Base-by-base conservation (phyloP, 257 asterid genomes). In the Penstemon davidsonii region DNA sequence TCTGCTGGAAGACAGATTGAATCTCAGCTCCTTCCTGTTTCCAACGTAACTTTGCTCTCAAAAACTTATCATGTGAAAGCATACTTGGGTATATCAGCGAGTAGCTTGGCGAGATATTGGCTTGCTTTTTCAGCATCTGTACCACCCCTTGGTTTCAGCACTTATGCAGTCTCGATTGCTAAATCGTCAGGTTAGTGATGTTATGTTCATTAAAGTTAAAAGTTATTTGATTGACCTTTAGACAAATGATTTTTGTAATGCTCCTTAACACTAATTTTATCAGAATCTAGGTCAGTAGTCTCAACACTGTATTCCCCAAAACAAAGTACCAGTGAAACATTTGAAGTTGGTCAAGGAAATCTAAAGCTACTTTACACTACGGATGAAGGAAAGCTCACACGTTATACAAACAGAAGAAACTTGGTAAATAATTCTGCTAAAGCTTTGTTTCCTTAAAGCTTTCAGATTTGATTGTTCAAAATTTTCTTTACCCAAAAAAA, bases 121-220 rank as follows among this genome's bases (percentile, higher is more conserved):
- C 88, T 89, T 73, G 94, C 88, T 50, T 86, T 89, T 77, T 73
- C 88, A 36, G 88, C 80, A 43, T 73, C 84, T 60, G 82, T 85
- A 18, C 96, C 95, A 7, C 96, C 95, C 37, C 88, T 89, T 76
- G 96, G 96, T 80, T 89, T 89, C 83, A 85, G 82, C 86, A 85
- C 96, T 46, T 89, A 86, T 54, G 52, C 63, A 39, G 80, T 89
- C 84, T 76, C 81, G 1, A 68, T 52, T 58, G 79, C 88, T 66
- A 76, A 82, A 74, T 38, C 56, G 5, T 63, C 73, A 71, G 91
- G 96, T 88, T 7, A 74, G 73, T 51, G 52, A 61, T 61, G 70
- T 47, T 69, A 61, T 61, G 70, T 47, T 69, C 57, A 55, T 64
- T 55, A 8, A 3, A n/a, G 19, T 57, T 55, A 38, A 25, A 67